Evolutionary conservation across 2,329 filamentous ascomycete species (phyloP).

Genomic region (Pyrenochaeta sp.): DNA sequence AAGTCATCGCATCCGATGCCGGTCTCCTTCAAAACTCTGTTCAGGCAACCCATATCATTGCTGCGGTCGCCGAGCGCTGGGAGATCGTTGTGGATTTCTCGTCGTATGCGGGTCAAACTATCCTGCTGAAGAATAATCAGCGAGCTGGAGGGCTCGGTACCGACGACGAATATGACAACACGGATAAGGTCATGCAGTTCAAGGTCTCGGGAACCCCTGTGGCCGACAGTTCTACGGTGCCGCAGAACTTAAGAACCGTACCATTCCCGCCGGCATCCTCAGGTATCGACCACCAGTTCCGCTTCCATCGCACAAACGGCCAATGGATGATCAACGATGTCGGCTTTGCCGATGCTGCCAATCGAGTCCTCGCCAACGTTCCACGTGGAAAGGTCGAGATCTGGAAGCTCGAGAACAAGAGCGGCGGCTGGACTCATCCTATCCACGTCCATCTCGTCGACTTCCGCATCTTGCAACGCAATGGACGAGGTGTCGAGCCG

Average conservation of each 20-base stretch:
- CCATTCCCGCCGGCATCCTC: constrained; percentile 36
- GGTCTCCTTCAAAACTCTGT: constrained; percentile 53
- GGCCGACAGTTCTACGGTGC: constrained; percentile 35
- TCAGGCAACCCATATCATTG: constrained; percentile 50
- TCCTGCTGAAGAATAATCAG: constrained; percentile 55
- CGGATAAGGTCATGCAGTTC: constrained; percentile 48
- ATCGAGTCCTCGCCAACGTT: constrained; percentile 45
- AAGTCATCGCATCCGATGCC: constrained; percentile 64
- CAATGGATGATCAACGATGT: constrained; percentile 45
- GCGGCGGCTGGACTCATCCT: constrained; percentile 63
- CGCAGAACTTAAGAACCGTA: constrained; percentile 31
- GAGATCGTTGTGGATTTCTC: constrained; percentile 67
- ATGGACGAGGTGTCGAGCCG: constrained; percentile 44
- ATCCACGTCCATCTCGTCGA: constrained; percentile 67
- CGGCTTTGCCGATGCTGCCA: constrained; percentile 40
- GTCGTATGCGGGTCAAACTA: constrained; percentile 58
- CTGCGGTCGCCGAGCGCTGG: constrained; percentile 65
- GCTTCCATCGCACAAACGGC: constrained; percentile 40
- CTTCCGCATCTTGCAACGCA: constrained; percentile 61
- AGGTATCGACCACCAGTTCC: constrained; percentile 40
- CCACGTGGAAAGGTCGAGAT: constrained; percentile 45
- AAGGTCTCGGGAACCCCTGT: constrained; percentile 52
- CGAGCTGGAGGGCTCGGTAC: constrained; percentile 49
- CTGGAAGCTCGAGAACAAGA: constrained; percentile 55
- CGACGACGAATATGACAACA: constrained; percentile 61